Percentiles rank a stretch among this genome's conserved stretches.
Evolutionary conservation across 345 rosid genomes (phyloP).

Genomic region (Microthlaspi erraticum): DNA sequence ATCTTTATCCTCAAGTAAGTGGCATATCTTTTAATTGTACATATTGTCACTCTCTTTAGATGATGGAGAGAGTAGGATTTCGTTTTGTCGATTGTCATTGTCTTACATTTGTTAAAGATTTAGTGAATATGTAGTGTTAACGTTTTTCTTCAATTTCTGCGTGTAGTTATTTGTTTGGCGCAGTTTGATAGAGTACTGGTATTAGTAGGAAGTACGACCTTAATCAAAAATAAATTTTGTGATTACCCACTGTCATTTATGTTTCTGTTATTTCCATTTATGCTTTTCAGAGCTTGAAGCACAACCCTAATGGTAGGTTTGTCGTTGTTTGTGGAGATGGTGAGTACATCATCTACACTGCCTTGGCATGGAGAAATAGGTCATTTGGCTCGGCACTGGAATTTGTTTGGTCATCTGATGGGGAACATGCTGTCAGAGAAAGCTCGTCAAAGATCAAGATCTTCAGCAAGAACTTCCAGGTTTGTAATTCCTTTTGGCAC

Average conservation of each 20-base stretch:
- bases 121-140: conserved; percentile 16
- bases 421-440: conserved; percentile 97
- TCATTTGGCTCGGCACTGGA: conserved; percentile 97
- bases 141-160: background rate
- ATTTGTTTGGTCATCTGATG: conserved; percentile 94
- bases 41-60: conserved; percentile 4
- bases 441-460: conserved; percentile 89
- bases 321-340: conserved; percentile 99
- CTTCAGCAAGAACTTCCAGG: conserved; percentile 95
- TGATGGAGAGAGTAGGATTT: conserved; percentile 14
- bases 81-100: conserved; percentile 28
- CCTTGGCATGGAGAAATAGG: conserved; percentile 98
- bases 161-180: conserved; percentile 21
- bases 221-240: conserved; percentile 7
- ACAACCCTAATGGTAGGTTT: conserved; percentile 96
- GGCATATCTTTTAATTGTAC: conserved; percentile 16
- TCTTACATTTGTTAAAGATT: conserved; percentile 6
- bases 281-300: conserved; percentile 77
- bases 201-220: conserved; percentile 17
- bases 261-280: conserved; percentile 15
- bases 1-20: conserved; percentile 97
- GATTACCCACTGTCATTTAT: conserved; percentile 19
- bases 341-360: conserved; percentile 94
- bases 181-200: conserved; percentile 21
- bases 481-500: conserved; percentile 44